Conservation (phyloP, 2,329 filamentous ascomycete species). For the Malbranchea cinnamomea region DNA sequence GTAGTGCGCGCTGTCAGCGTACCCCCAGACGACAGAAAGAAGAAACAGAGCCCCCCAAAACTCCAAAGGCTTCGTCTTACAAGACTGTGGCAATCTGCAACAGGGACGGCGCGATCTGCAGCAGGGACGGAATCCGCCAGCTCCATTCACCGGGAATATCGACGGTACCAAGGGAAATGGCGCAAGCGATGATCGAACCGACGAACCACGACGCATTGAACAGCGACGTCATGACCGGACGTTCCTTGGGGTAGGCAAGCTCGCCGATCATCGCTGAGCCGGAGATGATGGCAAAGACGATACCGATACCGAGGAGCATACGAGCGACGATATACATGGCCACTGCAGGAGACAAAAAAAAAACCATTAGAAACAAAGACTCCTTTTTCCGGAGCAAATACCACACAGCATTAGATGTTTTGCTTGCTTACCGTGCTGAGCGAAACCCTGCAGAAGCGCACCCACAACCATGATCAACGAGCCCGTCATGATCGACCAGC, state of each 20-base stretch:
- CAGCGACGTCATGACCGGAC: constrained; percentile 42
- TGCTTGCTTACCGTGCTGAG: constrained; percentile 28
- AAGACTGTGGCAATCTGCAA: constrained; percentile 17
- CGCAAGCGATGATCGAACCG: constrained; percentile 33
- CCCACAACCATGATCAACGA: constrained; percentile 41
- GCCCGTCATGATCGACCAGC: constrained; percentile 42
- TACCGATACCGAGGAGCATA: constrained; percentile 46
- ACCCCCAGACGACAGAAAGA: no score
- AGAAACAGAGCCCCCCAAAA: not conserved
- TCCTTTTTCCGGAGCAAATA: constrained; percentile 10
- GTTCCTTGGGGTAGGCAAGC: constrained; percentile 45
- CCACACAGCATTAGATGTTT: no score
- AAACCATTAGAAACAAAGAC: not conserved
- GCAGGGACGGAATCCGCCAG: constrained; percentile 27
- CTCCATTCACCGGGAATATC: constrained; percentile 22
- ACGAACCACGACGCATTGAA: constrained; percentile 47
- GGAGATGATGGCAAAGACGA: constrained; percentile 44
- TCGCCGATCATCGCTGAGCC: constrained; percentile 46
- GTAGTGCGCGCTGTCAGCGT: no score
- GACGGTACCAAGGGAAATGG: constrained; percentile 23
- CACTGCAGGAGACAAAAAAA: constrained; percentile 17
- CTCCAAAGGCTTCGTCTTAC: no score
- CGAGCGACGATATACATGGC: constrained; percentile 47
- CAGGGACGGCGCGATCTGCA: constrained; percentile 23
- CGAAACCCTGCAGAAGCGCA: constrained; percentile 40